Percentiles rank a stretch among this genome's conserved stretches.
Evolutionary conservation across 208 protist genomes (phyloP).

Genomic region (Phytomonas serpens): DNA sequence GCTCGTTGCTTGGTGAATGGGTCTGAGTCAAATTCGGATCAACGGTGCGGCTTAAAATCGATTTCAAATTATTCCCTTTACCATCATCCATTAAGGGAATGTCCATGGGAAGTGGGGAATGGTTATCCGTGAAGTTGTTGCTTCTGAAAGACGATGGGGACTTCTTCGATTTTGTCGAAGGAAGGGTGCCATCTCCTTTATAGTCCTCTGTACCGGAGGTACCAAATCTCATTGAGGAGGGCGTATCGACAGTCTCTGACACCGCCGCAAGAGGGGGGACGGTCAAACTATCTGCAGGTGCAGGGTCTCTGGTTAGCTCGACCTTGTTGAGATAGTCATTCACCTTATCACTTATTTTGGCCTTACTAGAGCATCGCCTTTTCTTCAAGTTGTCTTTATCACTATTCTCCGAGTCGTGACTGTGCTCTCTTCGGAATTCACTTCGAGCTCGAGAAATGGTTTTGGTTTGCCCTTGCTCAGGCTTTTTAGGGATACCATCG

Average conservation of each 20-base stretch:
- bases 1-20: background rate
- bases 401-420: background rate
- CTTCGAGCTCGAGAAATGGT: background rate
- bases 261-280: background rate
- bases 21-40: background rate
- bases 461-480: background rate
- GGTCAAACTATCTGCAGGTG: background rate
- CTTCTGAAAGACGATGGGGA: background rate
- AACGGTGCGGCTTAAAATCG: background rate
- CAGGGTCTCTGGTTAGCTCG: background rate
- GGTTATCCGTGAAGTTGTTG: background rate
- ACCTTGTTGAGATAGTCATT: background rate
- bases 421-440: background rate
- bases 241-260: background rate
- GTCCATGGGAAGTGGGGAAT: background rate
- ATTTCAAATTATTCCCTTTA: background rate
- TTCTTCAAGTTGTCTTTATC: background rate
- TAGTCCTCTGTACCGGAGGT: background rate
- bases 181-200: background rate
- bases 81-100: background rate
- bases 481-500: background rate
- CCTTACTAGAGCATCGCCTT: background rate
- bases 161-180: background rate
- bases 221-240: background rate
- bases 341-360: background rate